These are phyloP conservation scores for Malassezia equina DNA, from an alignment of 1,284 basidiomycete genomes.

Conservation along the genomic window DNA sequence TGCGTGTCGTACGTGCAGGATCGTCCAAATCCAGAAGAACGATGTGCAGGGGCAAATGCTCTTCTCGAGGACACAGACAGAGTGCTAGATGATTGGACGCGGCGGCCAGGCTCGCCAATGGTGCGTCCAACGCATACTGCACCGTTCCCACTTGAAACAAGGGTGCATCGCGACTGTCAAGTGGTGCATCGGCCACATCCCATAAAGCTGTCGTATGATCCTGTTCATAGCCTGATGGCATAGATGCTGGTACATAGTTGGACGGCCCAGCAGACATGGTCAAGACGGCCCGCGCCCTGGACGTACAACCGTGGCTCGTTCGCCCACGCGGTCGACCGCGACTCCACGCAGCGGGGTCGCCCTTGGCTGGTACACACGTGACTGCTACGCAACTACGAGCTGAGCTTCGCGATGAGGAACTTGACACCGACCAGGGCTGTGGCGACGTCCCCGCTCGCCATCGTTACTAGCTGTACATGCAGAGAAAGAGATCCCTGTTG, in stretches of 20 bases:
- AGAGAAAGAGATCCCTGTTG: slow-evolving; percentile 35
- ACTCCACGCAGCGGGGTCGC: neutral
- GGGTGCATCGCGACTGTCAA: slow-evolving; percentile 13
- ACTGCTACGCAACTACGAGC: slow-evolving; percentile 5
- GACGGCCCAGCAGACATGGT: neutral
- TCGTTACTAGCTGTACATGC: slow-evolving; percentile 40
- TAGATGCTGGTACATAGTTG: neutral
- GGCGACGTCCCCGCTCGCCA: slow-evolving; percentile 35
- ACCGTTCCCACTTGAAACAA: slow-evolving; percentile 45
- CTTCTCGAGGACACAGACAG: slow-evolving; percentile 24
- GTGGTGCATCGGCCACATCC: neutral
- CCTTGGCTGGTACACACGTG: neutral
- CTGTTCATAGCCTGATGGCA: neutral
- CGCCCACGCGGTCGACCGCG: neutral
- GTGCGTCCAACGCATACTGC: slow-evolving; percentile 44
- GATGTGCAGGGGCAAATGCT: slow-evolving; percentile 24
- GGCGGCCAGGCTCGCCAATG: slow-evolving; percentile 35
- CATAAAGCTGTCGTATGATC: neutral
- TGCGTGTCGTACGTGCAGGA: slow-evolving; percentile 35
- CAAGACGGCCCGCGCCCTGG: neutral
- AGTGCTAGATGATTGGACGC: slow-evolving; percentile 42
- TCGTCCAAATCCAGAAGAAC: slow-evolving; percentile 45
- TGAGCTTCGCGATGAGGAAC: slow-evolving; percentile 31
- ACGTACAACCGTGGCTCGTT: neutral
- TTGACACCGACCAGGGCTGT: slow-evolving; percentile 42